Conservation (phyloP, 306 rosid species). For the Datisca glomerata region DNA sequence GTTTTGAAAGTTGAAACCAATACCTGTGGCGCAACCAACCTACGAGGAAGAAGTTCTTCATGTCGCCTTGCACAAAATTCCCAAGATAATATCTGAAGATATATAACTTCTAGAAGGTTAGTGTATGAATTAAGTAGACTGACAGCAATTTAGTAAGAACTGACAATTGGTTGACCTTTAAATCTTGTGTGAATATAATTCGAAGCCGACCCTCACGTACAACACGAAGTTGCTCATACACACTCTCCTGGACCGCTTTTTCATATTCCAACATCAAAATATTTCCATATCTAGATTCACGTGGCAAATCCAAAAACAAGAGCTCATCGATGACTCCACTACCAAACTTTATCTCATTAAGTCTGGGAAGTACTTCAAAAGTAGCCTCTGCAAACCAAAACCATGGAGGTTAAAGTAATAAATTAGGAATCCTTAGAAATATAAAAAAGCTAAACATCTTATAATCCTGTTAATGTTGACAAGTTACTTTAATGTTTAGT, state of each 20-base stretch:
- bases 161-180: constrained; percentile 43
- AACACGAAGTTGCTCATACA: constrained; percentile 95
- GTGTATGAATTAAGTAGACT: constrained; percentile 4
- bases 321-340: constrained; percentile 95
- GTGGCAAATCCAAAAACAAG: constrained; percentile 76
- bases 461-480: too few relatives aligned
- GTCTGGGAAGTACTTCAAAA: constrained; percentile 91
- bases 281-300: constrained; percentile 63
- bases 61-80: constrained; percentile 92
- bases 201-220: constrained; percentile 98
- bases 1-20: constrained; percentile 8
- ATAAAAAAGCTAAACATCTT: too few relatives aligned
- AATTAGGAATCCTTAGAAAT: too few relatives aligned
- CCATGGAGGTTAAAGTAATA: constrained; percentile 9
- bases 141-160: constrained; percentile 1
- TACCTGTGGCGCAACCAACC: constrained; percentile 96
- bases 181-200: constrained; percentile 63
- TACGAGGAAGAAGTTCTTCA: constrained; percentile 96
- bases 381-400: constrained; percentile 70
- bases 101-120: constrained; percentile 4
- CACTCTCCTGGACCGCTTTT: constrained; percentile 92
- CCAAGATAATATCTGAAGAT: constrained; percentile 72
- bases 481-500: too few relatives aligned
- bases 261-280: constrained; percentile 81
- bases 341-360: constrained; percentile 85